Evolutionary conservation across 1,139 yeast genomes (phyloP), one percentile per base, ranked within the genome.

Genomic region (Candida tetrigidarum): DNA sequence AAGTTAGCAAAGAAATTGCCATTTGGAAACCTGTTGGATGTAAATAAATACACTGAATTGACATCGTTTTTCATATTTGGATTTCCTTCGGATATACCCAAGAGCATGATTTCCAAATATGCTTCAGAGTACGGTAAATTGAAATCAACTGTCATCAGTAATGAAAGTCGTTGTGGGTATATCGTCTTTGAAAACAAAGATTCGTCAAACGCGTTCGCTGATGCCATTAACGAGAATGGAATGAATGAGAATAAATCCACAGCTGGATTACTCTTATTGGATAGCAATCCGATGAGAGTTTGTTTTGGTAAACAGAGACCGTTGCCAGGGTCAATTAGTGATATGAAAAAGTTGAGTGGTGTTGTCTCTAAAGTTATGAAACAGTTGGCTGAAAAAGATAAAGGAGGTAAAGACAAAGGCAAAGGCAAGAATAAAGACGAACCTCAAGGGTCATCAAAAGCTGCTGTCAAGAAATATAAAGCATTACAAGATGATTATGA

Each of bases 21-120:
- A 0, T 76, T 86, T 50, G 88, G 88, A 0, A 49, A 46, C 19
- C 44, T 41, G 45, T 40, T 51, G 16, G 47, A 50, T 7, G 69
- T 73, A 14, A 55, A 83, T 3, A 50, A 51, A 1, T 58, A 63
- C 0, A 66, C 71, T 0, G 84, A 84, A 1, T 53, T 78, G 18
- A 71, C 74, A 36, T 74, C 90, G 0, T 75, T 89, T 42, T 87
- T 88, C 59, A 60, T 89, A n/a, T 85, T 84, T 64, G 96, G 96
- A 0, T 69, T 87, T 19, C 80, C 76, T 40, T 79, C 79, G 12
- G 81, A 79, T n/a, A 58, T 83, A n/a, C 84, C 92, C 0, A 90
- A 83, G 51, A 82, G 81, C 54, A 64, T 67, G 36, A 64, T 88
- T 11, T 63, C 80, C 9, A 79, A 78, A 8, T 72, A 64, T 55